Percentiles rank a stretch among this genome's conserved stretches.
Conservation (phyloP, 352 stramenopile genomes). For the Pythium utonaiense region DNA sequence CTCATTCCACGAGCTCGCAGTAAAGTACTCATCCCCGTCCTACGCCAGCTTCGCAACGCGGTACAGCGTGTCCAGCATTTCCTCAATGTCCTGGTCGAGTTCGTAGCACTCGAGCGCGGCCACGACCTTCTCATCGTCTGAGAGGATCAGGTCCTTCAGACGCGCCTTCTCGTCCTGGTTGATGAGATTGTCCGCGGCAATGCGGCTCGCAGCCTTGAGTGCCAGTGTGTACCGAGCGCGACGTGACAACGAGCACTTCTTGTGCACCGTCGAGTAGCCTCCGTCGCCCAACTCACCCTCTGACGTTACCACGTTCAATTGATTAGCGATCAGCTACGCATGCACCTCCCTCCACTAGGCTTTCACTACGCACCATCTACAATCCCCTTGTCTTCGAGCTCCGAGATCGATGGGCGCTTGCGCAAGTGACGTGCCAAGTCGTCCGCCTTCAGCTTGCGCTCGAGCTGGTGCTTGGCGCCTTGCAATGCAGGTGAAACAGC, state of each 20-base stretch:
- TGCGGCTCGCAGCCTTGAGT: slow-evolving; percentile 70
- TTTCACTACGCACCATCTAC: slow-evolving; percentile 40
- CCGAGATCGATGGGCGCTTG: slow-evolving; percentile 59
- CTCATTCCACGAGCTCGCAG: too few relatives aligned
- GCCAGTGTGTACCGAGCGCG: slow-evolving; percentile 76
- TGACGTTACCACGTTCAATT: slow-evolving; percentile 19
- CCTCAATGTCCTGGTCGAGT: slow-evolving; percentile 76
- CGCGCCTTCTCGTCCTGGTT: slow-evolving; percentile 68
- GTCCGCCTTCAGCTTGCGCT: slow-evolving; percentile 68
- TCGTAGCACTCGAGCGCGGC: slow-evolving; percentile 81
- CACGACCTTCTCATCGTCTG: slow-evolving; percentile 71
- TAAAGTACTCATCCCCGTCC: background rate
- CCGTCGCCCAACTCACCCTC: slow-evolving; percentile 58
- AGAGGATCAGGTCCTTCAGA: slow-evolving; percentile 83
- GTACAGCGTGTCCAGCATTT: slow-evolving; percentile 83
- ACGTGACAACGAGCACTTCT: slow-evolving; percentile 49
- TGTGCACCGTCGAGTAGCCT: slow-evolving; percentile 27
- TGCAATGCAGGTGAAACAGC: slow-evolving; percentile 61
- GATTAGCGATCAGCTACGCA: background rate
- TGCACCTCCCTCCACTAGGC: background rate
- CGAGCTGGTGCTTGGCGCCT: slow-evolving; percentile 65
- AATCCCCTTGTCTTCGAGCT: slow-evolving; percentile 78
- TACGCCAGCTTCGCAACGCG: slow-evolving; percentile 60
- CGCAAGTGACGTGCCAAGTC: slow-evolving; percentile 64
- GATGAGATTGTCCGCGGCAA: slow-evolving; percentile 82